Percentiles rank a stretch among this genome's conserved stretches.
Conservation (phyloP, 257 asterid genomes). For the Capsicum pubescens region DNA sequence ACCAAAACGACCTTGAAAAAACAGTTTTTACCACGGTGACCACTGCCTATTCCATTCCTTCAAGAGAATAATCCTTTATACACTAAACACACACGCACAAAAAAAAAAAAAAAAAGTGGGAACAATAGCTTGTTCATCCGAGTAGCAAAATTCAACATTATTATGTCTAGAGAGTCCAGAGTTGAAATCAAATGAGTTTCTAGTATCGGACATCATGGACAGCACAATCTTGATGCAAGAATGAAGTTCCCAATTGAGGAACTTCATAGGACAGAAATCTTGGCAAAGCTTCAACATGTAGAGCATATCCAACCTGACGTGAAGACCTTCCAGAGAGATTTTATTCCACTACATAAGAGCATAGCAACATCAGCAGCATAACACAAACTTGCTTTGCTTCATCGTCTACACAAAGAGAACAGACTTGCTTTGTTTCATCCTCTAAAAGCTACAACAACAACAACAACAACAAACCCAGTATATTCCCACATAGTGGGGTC, state of each 20-base stretch:
- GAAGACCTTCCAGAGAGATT: no score
- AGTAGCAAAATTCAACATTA: not conserved
- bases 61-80: not conserved
- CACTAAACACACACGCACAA: no score
- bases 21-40: not conserved
- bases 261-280: not conserved
- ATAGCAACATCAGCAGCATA: not conserved
- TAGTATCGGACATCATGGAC: not conserved
- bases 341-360: no score
- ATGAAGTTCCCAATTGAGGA: not conserved
- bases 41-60: not conserved
- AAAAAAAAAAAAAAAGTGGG: no score
- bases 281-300: not conserved
- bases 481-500: no score
- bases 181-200: not conserved
- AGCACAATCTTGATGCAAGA: not conserved
- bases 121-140: not conserved
- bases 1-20: not conserved
- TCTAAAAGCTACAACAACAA: no score
- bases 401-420: not conserved
- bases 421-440: no score
- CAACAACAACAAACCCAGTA: no score
- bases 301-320: not conserved
- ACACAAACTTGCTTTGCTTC: not conserved
- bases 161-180: not conserved